Evolutionary conservation across 495 filamentous ascomycete species (phyloP).

Genomic region (Acidiella bohemica): DNA sequence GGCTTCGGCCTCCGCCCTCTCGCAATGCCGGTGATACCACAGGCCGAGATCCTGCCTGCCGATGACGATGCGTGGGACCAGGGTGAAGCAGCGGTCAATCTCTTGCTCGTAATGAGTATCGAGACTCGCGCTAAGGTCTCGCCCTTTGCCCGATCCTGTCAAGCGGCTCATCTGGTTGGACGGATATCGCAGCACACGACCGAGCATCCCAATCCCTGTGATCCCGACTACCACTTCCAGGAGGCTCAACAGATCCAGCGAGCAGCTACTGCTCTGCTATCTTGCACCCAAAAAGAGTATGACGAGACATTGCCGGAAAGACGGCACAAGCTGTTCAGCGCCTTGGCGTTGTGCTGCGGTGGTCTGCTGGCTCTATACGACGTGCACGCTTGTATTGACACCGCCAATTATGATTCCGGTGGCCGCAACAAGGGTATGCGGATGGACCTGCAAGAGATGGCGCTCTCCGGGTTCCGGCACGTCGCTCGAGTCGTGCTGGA

Average conservation of each 20-base stretch:
- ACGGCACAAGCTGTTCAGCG: slow-evolving; percentile 5
- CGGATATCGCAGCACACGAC: slow-evolving; percentile 3
- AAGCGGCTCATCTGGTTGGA: slow-evolving; percentile 12
- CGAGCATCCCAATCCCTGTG: neutral
- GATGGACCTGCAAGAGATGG: slow-evolving; percentile 7
- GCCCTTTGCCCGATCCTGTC: slow-evolving; percentile 11
- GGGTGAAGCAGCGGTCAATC: slow-evolving; percentile 13
- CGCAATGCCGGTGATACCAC: slow-evolving; percentile 29
- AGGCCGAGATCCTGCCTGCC: slow-evolving; percentile 29
- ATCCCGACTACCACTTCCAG: slow-evolving; percentile 12
- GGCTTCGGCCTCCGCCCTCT: slow-evolving; percentile 32
- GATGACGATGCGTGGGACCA: slow-evolving; percentile 34
- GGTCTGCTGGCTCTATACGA: slow-evolving; percentile 9
- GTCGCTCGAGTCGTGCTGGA: slow-evolving; percentile 17
- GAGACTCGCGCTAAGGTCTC: neutral
- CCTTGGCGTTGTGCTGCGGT: slow-evolving; percentile 7
- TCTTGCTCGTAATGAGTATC: slow-evolving; percentile 6
- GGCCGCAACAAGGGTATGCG: slow-evolving; percentile 11
- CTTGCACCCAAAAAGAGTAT: neutral
- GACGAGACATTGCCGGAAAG: neutral
- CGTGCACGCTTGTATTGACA: slow-evolving; percentile 5
- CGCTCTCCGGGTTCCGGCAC: slow-evolving; percentile 22
- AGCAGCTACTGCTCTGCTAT: slow-evolving; percentile 3
- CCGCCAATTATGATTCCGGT: neutral
- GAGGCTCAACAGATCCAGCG: slow-evolving; percentile 9